Evolutionary conservation across 805 yeast genomes (phyloP).

Genomic region (Pichia nanzhaoensis): DNA sequence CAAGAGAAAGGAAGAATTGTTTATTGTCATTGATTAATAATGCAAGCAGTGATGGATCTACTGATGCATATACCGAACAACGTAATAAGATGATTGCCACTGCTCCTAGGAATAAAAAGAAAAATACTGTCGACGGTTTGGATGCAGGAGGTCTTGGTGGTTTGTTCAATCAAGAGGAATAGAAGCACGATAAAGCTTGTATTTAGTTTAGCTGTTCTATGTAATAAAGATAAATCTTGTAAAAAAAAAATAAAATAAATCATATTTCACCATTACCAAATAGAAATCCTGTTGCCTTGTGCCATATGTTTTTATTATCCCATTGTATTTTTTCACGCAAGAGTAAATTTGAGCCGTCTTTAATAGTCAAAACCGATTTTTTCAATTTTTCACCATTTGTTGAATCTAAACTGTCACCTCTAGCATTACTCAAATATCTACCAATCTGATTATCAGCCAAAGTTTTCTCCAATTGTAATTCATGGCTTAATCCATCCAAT

Average conservation of each 20-base stretch:
- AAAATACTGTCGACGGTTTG: constrained; percentile 12
- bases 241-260: background rate
- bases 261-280: constrained; percentile 14
- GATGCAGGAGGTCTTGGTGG: constrained; percentile 14
- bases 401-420: background rate
- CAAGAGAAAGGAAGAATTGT: constrained; percentile 75
- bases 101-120: constrained; percentile 12
- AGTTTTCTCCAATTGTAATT: constrained; percentile 2
- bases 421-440: constrained; percentile 1
- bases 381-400: background rate
- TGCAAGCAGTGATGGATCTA: constrained; percentile 44
- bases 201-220: too few species aligned
- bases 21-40: constrained; percentile 62
- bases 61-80: constrained; percentile 15
- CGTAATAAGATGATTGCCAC: constrained; percentile 13
- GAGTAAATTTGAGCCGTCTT: constrained; percentile 12
- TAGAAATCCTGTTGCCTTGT: constrained; percentile 8
- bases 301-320: constrained; percentile 4
- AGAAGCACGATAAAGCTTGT: background rate
- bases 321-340: constrained; percentile 1
- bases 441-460: constrained; percentile 12
- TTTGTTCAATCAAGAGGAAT: constrained; percentile 10
- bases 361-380: constrained; percentile 2
- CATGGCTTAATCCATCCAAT: constrained; percentile 8
- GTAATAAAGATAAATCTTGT: background rate